Evolutionary conservation across 345 rosid genomes (phyloP).

Genomic region (Lepidium aucheri): DNA sequence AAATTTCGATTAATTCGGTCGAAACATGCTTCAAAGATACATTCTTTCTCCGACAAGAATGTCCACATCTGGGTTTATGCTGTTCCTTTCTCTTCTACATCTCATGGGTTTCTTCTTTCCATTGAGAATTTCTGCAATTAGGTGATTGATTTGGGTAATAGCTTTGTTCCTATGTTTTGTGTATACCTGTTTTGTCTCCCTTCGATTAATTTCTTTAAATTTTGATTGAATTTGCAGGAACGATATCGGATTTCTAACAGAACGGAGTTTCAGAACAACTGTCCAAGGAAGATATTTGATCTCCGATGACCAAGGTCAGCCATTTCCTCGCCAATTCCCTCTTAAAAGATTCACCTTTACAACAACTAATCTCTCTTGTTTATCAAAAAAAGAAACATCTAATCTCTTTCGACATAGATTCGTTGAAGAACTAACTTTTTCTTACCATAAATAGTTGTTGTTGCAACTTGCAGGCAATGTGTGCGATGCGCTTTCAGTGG

Average conservation of each 20-base stretch:
- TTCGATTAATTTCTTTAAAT: neutral
- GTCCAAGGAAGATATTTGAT: conserved; percentile 76
- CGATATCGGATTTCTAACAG: conserved; percentile 48
- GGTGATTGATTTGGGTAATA: conserved; percentile 28
- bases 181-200: neutral
- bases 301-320: conserved; percentile 75
- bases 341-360: neutral
- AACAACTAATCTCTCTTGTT: too few relatives aligned
- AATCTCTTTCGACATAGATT: neutral
- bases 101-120: conserved; percentile 29
- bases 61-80: conserved; percentile 30
- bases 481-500: too few relatives aligned
- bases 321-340: neutral
- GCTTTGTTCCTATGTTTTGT: neutral
- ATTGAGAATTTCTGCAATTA: conserved; percentile 34
- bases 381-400: too few relatives aligned
- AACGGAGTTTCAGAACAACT: conserved; percentile 55
- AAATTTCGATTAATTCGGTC: neutral
- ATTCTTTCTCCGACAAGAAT: conserved; percentile 27
- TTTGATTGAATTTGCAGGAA: conserved; percentile 35
- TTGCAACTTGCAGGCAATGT: conserved; percentile 53
- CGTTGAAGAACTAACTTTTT: too few relatives aligned
- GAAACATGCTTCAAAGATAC: too few relatives aligned
- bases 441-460: too few relatives aligned
- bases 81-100: conserved; percentile 26